These are phyloP conservation scores for Cadophora malorum DNA, from an alignment of 2,329 filamentous ascomycete species.

Conservation along the genomic window DNA sequence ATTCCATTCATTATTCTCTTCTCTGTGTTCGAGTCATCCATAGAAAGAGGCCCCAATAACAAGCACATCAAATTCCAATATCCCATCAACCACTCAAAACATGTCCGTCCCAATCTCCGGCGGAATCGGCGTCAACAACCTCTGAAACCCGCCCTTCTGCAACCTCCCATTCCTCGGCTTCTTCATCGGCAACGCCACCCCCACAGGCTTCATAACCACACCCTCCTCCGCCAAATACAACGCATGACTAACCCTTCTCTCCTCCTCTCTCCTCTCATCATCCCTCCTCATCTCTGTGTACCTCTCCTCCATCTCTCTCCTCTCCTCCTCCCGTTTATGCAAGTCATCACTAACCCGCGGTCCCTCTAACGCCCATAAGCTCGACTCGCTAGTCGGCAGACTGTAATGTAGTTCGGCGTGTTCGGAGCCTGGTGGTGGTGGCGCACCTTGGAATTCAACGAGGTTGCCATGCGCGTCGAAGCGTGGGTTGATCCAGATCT, in stretches of 20 bases:
- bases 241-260: background rate
- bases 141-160: conserved; percentile 11
- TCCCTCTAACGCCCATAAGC: conserved; percentile 18
- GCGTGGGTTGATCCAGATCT: conserved; percentile 24
- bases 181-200: conserved; percentile 7
- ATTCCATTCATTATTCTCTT: too few species aligned
- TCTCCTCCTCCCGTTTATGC: background rate
- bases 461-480: conserved; percentile 17
- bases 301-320: background rate
- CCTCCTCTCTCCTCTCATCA: background rate
- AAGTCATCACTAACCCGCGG: conserved; percentile 23
- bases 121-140: conserved; percentile 15
- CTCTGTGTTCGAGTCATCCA: too few species aligned
- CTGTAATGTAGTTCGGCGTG: background rate
- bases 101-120: conserved; percentile 13
- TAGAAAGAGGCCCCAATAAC: too few species aligned
- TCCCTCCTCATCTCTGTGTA: background rate
- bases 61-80: background rate
- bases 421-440: background rate
- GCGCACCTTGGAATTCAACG: background rate
- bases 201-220: background rate
- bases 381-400: conserved; percentile 11
- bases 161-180: conserved; percentile 7
- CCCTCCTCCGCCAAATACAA: conserved; percentile 5
- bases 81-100: background rate